Conservation (phyloP, 1,284 basidiomycete species). For the Ustilago curta region DNA sequence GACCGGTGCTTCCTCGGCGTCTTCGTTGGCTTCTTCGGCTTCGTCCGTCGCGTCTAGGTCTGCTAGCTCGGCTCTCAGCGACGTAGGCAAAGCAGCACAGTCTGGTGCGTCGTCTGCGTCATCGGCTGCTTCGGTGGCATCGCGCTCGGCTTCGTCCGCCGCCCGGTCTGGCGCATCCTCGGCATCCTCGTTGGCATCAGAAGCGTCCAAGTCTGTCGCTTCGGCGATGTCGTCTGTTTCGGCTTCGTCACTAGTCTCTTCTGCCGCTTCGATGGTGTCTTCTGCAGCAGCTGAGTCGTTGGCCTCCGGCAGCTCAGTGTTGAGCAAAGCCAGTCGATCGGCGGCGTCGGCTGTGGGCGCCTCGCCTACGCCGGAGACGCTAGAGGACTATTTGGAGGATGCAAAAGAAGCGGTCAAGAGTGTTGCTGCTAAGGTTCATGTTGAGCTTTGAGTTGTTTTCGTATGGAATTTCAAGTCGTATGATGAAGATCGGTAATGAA, state of each 20-base stretch:
- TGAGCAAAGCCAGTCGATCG: conserved; percentile 14
- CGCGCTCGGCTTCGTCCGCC: conserved; percentile 6
- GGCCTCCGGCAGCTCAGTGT: not conserved
- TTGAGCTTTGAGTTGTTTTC: conserved; percentile 21
- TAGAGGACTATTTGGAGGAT: conserved; percentile 35
- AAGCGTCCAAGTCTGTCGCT: conserved; percentile 8
- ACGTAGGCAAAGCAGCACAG: conserved; percentile 1
- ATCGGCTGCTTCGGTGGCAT: not conserved
- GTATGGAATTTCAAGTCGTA: not conserved
- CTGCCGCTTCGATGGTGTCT: conserved; percentile 3
- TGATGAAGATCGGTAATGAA: too few species aligned
- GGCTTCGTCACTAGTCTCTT: conserved; percentile 11
- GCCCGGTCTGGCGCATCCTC: conserved; percentile 11
- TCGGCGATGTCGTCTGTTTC: conserved; percentile 5
- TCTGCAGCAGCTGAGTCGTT: not conserved
- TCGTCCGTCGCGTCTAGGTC: conserved; percentile 14
- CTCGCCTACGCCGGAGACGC: conserved; percentile 27
- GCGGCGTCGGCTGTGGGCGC: conserved; percentile 23
- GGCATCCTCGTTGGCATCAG: conserved; percentile 15
- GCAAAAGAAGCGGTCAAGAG: conserved; percentile 8
- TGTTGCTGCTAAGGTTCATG: conserved; percentile 16
- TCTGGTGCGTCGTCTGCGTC: conserved; percentile 1
- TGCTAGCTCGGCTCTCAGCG: not conserved
- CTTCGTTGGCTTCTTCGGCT: conserved; percentile 13
- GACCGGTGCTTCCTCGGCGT: conserved; percentile 2